A percentile compares a stretch with the other conserved stretches of the same genome.
phyloP scores from a whole-genome alignment of 129 eudicot genomes.

The Saposhnikovia divaricata region DNA sequence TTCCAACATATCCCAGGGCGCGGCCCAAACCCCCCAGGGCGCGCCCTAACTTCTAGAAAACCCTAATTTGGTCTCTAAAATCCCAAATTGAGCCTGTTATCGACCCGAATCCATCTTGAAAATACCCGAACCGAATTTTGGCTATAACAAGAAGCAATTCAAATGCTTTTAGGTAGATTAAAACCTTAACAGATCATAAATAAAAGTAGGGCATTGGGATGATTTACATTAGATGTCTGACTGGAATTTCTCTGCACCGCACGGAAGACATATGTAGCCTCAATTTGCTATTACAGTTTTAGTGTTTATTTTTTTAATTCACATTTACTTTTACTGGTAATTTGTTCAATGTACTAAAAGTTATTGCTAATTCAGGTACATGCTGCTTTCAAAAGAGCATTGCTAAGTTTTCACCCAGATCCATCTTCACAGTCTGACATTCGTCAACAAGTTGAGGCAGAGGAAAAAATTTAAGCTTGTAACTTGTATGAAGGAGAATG shows the following conservation, averaged over 20 bases:
- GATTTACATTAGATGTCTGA: not conserved
- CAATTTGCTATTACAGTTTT: not conserved
- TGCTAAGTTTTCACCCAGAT: conserved; percentile 67
- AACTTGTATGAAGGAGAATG: conserved; percentile 56
- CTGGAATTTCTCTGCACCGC: not conserved
- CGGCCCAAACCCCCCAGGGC: no score
- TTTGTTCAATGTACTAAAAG: not conserved
- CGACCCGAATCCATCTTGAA: no score
- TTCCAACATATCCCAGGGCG: no score
- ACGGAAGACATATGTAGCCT: not conserved
- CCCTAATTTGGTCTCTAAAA: no score
- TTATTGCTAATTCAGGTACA: conserved; percentile 51
- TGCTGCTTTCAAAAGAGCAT: conserved; percentile 57
- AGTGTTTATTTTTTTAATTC: not conserved
- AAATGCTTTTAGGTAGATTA: not conserved
- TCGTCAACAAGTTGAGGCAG: conserved; percentile 66
- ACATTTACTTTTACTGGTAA: not conserved
- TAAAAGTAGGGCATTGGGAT: no score
- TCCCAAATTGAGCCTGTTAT: no score
- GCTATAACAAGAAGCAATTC: no score
- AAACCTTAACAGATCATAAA: no score
- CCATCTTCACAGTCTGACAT: conserved; percentile 46
- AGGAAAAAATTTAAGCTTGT: conserved; percentile 85
- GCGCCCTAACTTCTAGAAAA: no score
- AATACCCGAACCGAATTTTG: no score